These are phyloP conservation scores for Tephrocybe rancida DNA, from an alignment of 768 basidiomycete species.

Conservation along the genomic window DNA sequence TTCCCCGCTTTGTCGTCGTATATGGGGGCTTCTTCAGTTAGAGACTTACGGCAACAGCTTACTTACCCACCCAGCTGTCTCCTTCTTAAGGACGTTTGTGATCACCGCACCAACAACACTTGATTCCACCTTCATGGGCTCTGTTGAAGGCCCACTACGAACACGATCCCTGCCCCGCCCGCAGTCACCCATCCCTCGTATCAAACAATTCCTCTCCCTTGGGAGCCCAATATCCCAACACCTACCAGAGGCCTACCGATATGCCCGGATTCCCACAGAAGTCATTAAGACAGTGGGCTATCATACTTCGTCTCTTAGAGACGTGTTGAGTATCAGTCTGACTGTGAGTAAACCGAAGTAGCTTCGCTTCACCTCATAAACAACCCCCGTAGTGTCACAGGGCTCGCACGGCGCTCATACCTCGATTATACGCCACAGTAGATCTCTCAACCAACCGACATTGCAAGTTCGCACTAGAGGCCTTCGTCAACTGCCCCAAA, in stretches of 20 bases:
- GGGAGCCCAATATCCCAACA: not conserved
- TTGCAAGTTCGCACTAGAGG: slow-evolving; percentile 35
- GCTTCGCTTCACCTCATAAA: not conserved
- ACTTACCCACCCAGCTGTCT: slow-evolving; percentile 6
- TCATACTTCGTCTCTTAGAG: slow-evolving; percentile 23
- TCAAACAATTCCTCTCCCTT: slow-evolving; percentile 22
- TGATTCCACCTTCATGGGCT: slow-evolving; percentile 1
- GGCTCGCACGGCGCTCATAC: slow-evolving; percentile 26
- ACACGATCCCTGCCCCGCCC: slow-evolving; percentile 13
- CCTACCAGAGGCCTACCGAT: not conserved
- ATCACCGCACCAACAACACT: not conserved
- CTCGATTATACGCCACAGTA: slow-evolving; percentile 33
- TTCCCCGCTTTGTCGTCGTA: slow-evolving; percentile 13
- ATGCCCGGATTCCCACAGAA: slow-evolving; percentile 20
- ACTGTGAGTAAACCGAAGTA: slow-evolving; percentile 18
- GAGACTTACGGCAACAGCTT: slow-evolving; percentile 16
- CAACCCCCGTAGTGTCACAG: slow-evolving; percentile 26
- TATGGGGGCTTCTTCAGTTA: not conserved
- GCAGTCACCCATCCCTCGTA: slow-evolving; percentile 21
- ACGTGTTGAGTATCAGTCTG: slow-evolving; percentile 30
- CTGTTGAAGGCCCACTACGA: slow-evolving; percentile 10
- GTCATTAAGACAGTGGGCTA: slow-evolving; percentile 28
- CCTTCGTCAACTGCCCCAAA: slow-evolving; percentile 47
- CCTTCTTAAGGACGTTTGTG: slow-evolving; percentile 7
- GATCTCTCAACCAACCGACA: slow-evolving; percentile 36